phyloP scores from a whole-genome alignment of 345 rosid genomes.

The Draba incana region DNA sequence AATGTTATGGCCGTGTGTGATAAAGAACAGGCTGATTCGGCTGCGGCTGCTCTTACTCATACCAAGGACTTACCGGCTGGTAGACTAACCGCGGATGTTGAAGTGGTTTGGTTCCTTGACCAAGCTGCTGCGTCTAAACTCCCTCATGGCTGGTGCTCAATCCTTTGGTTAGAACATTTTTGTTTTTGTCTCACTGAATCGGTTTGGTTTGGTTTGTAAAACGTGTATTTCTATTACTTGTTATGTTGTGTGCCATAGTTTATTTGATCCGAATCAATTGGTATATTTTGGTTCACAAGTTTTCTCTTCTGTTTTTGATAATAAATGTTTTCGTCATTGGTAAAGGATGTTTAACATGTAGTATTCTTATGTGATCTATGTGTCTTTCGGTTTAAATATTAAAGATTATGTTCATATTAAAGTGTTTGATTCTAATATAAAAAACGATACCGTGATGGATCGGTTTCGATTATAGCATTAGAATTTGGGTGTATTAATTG shows the following conservation, averaged over 20 bases:
- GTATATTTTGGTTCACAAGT: slow-evolving; percentile 6
- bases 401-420: too few relatives aligned
- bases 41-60: slow-evolving; percentile 51
- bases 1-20: slow-evolving; percentile 72
- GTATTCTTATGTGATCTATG: too few relatives aligned
- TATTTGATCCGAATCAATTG: too few relatives aligned
- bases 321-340: background rate
- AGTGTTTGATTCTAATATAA: too few relatives aligned
- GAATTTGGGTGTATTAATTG: too few relatives aligned
- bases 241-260: slow-evolving; percentile 12
- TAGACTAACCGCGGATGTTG: slow-evolving; percentile 66
- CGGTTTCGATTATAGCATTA: too few relatives aligned
- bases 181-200: background rate
- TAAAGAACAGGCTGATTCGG: slow-evolving; percentile 58
- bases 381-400: too few relatives aligned
- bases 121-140: slow-evolving; percentile 69
- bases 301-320: background rate
- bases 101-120: slow-evolving; percentile 82
- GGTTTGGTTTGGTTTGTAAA: slow-evolving; percentile 23
- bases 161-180: slow-evolving; percentile 20
- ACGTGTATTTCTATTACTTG: background rate
- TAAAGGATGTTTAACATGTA: background rate
- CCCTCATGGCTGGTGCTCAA: slow-evolving; percentile 25
- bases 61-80: slow-evolving; percentile 55
- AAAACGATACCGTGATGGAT: too few relatives aligned